phyloP scores from a whole-genome alignment of 169 alveolate genomes.

The Plasmodium cynomolgi region DNA sequence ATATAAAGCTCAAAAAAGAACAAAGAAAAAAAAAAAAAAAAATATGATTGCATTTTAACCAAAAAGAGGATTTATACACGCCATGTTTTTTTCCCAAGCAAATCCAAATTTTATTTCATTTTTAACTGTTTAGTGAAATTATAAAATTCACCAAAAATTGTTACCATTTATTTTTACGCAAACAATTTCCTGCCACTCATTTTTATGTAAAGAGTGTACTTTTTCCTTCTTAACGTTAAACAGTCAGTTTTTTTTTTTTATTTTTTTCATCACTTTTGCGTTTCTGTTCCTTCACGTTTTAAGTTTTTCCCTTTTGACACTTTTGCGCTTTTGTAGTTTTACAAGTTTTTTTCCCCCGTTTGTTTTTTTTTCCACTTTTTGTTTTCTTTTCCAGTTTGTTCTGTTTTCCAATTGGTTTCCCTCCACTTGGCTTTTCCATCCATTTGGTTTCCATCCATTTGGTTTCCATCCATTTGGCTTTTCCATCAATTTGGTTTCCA shows the following conservation, averaged over 20 bases:
- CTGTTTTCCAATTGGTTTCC: not conserved
- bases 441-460: not conserved
- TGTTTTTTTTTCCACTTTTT: not conserved
- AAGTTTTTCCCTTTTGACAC: not conserved
- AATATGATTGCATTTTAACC: not conserved
- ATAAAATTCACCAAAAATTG: not conserved
- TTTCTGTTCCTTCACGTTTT: not conserved
- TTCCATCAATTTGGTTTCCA: not conserved
- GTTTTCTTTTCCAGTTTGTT: not conserved
- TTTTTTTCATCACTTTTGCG: not conserved
- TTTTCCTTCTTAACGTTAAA: not conserved
- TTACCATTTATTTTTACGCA: not conserved
- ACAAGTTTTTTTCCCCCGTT: not conserved
- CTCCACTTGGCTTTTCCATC: not conserved
- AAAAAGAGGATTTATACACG: not conserved
- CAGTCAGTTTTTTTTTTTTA: not conserved
- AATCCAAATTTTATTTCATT: too few species aligned
- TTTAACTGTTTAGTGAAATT: not conserved
- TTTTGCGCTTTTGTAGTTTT: not conserved
- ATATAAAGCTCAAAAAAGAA: not conserved
- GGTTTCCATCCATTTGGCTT: not conserved
- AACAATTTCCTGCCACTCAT: not conserved
- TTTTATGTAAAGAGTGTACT: not conserved
- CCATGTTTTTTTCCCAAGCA: not conserved
- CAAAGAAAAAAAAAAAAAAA: not conserved